Base-by-base conservation (phyloP, 2,329 filamentous ascomycete genomes). In the Colletotrichum sp. region DNA sequence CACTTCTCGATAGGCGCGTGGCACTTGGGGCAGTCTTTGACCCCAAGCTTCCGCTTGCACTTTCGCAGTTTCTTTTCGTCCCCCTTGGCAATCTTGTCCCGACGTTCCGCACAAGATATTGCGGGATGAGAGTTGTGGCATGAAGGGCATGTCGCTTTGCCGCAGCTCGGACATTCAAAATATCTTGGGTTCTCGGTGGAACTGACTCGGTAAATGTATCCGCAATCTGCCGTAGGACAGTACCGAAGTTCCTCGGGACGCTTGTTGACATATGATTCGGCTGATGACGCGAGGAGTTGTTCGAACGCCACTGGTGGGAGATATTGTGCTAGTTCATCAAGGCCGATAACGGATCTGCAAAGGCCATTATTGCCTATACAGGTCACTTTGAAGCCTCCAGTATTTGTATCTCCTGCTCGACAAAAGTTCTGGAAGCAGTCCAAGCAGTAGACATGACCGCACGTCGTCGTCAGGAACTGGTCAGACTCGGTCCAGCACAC, bases 161-260 rank as follows among this genome's bases (percentile, higher is more conserved):
- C 78, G 68, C 88, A 89, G 2, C 79, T 79, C 5, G 80, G 69
- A 74, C 87, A 89, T 0, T 80, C 84, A 69, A 82, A 83, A 12
- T 3, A 1, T 24, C 34, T 34, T 7, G 71, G 36, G 15, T 15
- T n/a, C n/a, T 52, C 71, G 0, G 26, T 5, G 13, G 21, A 6
- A 1, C 76, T 76, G 3, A 36, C 63, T 9, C 87, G 85, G 77
- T 89, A 89, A 12, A 88, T 78, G 21, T 83, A 82, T 8, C 77
- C 80, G 72, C 88, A 90, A 77, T 88, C 86, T 0, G 86, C 82
- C 0, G 85, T 87, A 3, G 86, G 85, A 69, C 88, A 89, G 76
- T 84, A 84, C 6, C 80, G 82, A 13, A 89, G 80, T 1, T 76
- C 52, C 12, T 80, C 52, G 2, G 84, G 83, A 34, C 82, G 80